Conservation (phyloP, 371 early-diverging fungal species). For the Lichtheimia corymbifera region DNA sequence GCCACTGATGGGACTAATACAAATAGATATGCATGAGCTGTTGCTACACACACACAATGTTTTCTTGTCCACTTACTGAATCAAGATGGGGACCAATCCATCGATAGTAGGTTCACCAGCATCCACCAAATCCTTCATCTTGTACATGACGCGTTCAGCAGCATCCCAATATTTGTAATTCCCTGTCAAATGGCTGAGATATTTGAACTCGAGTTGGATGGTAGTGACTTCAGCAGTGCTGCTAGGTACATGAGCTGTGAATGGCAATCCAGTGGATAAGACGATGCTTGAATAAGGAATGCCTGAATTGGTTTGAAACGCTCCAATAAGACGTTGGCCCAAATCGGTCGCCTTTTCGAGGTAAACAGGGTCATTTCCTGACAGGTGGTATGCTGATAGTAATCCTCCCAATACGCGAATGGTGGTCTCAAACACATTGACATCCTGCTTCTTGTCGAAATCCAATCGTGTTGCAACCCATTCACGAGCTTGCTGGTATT, state of each 20-base stretch:
- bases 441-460: conserved; percentile 71
- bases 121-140: conserved; percentile 46
- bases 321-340: conserved; percentile 75
- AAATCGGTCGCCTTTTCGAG: conserved; percentile 78
- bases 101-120: conserved; percentile 45
- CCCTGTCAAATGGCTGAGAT: conserved; percentile 75
- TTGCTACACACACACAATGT: no score
- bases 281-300: conserved; percentile 80
- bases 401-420: conserved; percentile 93
- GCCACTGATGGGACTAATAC: conserved; percentile 36
- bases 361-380: conserved; percentile 63
- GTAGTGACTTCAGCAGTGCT: conserved; percentile 89
- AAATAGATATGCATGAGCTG: no score
- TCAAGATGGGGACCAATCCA: conserved; percentile 79
- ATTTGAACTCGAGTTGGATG: conserved; percentile 87
- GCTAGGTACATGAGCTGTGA: conserved; percentile 42
- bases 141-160: conserved; percentile 69
- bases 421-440: conserved; percentile 91
- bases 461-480: conserved; percentile 63
- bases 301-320: conserved; percentile 74
- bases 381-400: conserved; percentile 79
- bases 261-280: conserved; percentile 41
- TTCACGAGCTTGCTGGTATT: conserved; percentile 68
- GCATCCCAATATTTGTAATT: conserved; percentile 70
- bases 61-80: conserved; percentile 41